These are phyloP conservation scores for Diplocarpon rosae DNA, from an alignment of 2,329 filamentous ascomycete genomes.

Conservation along the genomic window DNA sequence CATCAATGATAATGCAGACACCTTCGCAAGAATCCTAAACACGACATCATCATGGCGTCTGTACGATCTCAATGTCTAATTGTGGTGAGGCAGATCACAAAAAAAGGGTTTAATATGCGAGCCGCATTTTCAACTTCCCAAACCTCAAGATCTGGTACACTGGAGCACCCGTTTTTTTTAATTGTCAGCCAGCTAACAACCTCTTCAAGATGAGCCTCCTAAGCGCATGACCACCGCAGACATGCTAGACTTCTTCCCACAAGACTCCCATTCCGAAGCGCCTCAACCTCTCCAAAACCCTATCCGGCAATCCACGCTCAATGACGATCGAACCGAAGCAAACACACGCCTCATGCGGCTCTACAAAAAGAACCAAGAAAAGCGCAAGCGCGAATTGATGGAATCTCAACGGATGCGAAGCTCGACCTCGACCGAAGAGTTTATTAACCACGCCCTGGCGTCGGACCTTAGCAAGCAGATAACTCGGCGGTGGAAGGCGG, in stretches of 20 bases:
- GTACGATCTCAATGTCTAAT: conserved; percentile 25
- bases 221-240: conserved; percentile 2
- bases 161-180: not conserved
- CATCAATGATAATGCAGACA: not conserved
- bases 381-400: not conserved
- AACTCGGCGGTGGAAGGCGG: conserved; percentile 59
- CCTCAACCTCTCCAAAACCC: conserved; percentile 1
- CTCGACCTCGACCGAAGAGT: not conserved
- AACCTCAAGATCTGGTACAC: conserved; percentile 18
- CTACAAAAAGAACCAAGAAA: not conserved
- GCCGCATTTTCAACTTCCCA: conserved; percentile 22
- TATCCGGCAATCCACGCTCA: not conserved
- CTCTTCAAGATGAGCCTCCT: conserved; percentile 2
- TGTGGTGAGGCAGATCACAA: conserved; percentile 9
- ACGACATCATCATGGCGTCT: conserved; percentile 15
- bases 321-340: not conserved
- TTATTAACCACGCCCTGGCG: conserved; percentile 1
- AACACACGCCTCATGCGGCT: not conserved
- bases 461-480: conserved; percentile 50
- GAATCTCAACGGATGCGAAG: not conserved
- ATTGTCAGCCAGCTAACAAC: no score
- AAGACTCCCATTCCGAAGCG: not conserved
- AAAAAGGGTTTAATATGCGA: conserved; percentile 5
- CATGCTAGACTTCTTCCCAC: conserved; percentile 6
- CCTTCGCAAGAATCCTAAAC: not conserved